These are phyloP conservation scores for Trichoderma sp. DNA, from an alignment of 2,329 filamentous ascomycete genomes.

Conservation along the genomic window DNA sequence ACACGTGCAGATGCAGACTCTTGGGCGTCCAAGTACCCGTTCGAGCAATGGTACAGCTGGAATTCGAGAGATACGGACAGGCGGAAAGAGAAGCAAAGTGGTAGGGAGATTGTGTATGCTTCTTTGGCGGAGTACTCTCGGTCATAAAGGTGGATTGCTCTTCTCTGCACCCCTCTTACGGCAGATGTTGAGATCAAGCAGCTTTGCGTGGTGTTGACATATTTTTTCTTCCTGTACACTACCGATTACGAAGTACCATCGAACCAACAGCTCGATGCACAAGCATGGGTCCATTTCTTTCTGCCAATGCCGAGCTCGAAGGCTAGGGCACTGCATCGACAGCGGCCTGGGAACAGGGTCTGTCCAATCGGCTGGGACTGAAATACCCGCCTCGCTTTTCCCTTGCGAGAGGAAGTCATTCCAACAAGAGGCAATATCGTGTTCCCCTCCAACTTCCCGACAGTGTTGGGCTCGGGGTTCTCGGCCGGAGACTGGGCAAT, in stretches of 20 bases:
- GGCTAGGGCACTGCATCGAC: constrained; percentile 5
- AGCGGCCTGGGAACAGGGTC: constrained; percentile 1
- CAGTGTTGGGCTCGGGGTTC: neutral
- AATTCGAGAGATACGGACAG: neutral
- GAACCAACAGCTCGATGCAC: neutral
- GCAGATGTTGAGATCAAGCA: neutral
- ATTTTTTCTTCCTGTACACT: neutral
- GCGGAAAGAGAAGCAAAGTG: neutral
- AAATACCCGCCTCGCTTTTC: neutral
- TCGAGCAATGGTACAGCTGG: neutral
- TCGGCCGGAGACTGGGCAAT: neutral
- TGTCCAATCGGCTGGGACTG: constrained; percentile 19
- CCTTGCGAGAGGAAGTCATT: neutral
- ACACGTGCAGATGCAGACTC: constrained; percentile 12
- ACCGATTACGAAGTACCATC: neutral
- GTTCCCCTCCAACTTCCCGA: neutral
- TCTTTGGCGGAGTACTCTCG: neutral
- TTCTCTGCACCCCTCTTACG: neutral
- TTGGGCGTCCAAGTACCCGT: neutral
- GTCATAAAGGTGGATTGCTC: neutral
- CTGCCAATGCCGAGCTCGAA: neutral
- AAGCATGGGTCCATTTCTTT: neutral
- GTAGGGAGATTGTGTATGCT: neutral
- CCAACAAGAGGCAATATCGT: neutral
- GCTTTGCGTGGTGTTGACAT: neutral